These are phyloP conservation scores for Exophiala viscosa DNA, from an alignment of 2,329 filamentous ascomycete genomes.

Conservation along the genomic window DNA sequence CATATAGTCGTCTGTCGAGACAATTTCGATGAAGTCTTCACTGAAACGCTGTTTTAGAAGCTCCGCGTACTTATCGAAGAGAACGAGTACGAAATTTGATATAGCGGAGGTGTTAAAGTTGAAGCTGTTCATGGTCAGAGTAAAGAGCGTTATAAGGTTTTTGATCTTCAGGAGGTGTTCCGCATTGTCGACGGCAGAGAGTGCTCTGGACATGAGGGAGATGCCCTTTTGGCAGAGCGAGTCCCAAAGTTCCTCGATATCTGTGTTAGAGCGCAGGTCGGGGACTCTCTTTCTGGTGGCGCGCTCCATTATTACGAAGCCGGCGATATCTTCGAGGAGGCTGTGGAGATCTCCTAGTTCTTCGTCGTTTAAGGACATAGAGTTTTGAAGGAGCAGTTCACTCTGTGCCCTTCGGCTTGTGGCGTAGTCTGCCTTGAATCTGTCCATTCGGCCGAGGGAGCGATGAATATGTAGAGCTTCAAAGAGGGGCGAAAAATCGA, in stretches of 20 bases:
- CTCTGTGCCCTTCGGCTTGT: constrained; percentile 87
- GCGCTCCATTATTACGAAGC: constrained; percentile 94
- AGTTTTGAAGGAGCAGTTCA: constrained; percentile 70
- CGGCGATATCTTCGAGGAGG: constrained; percentile 86
- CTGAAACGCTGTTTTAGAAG: constrained; percentile 87
- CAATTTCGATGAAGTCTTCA: constrained; percentile 89
- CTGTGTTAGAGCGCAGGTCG: constrained; percentile 73
- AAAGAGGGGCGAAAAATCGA: constrained; percentile 90
- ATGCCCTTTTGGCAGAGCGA: constrained; percentile 92
- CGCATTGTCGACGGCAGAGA: constrained; percentile 78
- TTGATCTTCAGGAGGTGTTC: constrained; percentile 93
- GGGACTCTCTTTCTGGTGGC: constrained; percentile 85
- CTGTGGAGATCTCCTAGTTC: constrained; percentile 84
- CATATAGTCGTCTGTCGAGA: constrained; percentile 98
- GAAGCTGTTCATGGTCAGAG: constrained; percentile 98
- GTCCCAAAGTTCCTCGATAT: constrained; percentile 98
- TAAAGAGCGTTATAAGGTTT: constrained; percentile 85
- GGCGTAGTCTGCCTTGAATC: constrained; percentile 87
- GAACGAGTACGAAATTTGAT: constrained; percentile 76
- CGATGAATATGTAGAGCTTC: constrained; percentile 96
- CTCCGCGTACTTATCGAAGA: constrained; percentile 93
- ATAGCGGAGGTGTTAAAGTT: constrained; percentile 78
- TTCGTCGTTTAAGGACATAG: constrained; percentile 71
- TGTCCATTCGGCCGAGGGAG: constrained; percentile 85
- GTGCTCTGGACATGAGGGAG: constrained; percentile 71